A percentile compares a stretch with the other conserved stretches of the same genome.
Evolutionary conservation across 2,329 filamentous ascomycete species (phyloP).

Genomic region (Pleurostoma richardsiae): DNA sequence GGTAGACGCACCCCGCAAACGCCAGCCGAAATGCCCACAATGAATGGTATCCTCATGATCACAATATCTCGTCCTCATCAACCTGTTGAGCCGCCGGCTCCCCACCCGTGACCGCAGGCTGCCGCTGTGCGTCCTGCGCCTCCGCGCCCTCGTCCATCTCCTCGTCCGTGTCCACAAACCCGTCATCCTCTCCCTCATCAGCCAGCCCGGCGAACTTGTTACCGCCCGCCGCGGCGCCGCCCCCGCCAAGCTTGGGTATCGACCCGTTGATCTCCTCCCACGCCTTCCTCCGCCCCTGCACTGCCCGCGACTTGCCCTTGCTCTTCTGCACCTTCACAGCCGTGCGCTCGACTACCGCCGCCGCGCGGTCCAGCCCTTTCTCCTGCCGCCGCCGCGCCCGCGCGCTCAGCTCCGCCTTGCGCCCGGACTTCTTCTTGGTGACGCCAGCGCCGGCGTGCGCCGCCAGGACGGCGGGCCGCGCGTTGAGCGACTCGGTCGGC

Average conservation of each 20-base stretch:
- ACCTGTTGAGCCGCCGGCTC: no score
- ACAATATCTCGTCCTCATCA: no score
- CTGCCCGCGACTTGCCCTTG: slow-evolving; percentile 38
- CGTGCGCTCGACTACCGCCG: slow-evolving; percentile 55
- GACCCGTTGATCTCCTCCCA: slow-evolving; percentile 55
- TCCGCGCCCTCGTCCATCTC: slow-evolving; percentile 3
- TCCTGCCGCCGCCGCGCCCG: slow-evolving; percentile 53
- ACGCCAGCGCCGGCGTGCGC: slow-evolving; percentile 65
- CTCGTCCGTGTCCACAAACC: slow-evolving; percentile 7
- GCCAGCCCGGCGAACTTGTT: slow-evolving; percentile 9
- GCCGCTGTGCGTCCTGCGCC: no score
- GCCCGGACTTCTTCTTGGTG: slow-evolving; percentile 58
- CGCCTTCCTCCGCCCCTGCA: slow-evolving; percentile 44
- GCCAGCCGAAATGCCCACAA: no score
- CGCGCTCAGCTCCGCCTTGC: slow-evolving; percentile 49
- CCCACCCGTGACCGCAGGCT: no score
- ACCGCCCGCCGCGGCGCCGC: slow-evolving; percentile 8
- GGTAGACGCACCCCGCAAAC: no score
- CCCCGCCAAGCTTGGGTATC: slow-evolving; percentile 8
- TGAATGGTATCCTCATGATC: no score
- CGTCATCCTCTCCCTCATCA: slow-evolving; percentile 9
- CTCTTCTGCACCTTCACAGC: slow-evolving; percentile 51
- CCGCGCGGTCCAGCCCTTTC: slow-evolving; percentile 52
- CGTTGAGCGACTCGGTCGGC: slow-evolving; percentile 39
- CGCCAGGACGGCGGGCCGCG: slow-evolving; percentile 62